Evolutionary conservation across 2,329 filamentous ascomycete genomes (phyloP), one percentile per base, ranked within the genome.

Genomic region (Knufia fluminis): DNA sequence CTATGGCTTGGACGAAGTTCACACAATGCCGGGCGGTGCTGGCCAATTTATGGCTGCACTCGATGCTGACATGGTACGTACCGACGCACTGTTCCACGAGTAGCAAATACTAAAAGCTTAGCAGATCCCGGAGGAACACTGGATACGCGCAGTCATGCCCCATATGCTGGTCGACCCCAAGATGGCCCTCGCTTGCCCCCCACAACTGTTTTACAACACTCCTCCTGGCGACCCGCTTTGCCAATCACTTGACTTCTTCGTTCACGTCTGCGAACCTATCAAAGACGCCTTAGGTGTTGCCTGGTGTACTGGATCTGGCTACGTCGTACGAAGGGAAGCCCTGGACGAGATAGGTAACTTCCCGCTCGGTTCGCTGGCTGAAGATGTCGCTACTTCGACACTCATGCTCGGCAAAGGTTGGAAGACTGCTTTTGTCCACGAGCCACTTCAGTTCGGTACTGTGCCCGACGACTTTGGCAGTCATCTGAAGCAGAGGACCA

Each of bases 21-120:
- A 68, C 14, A 59, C 64, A n/a, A 64, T 80, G 26, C 74, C 75
- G 1, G 76, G 75, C 16, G 77, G 77, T 20, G 68, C 75, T n/a
- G 69, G 70, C 35, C 69, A 76, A 57, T 82, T 71, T 61, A 76
- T 64, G 46, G 62, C 60, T 22, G 62, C 57, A 28, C 53, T 64
- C 24, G 62, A 64, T 51, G 62, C 60, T n/a, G 62, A 64, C 45
- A 63, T 64, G 62, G 42, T 45, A 45, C 17, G 42, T 32, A 16
- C n/a, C n/a, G n/a, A n/a, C n/a, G n/a, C n/a, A n/a, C n/a, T 19
- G 12, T 14, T 20, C n/a, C 42, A 3, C 79, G 77, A 14, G 76
- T 75, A 36, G 65, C 83, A 28, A 79, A 83, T 59, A 79, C 78
- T 45, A 19, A 45, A 16, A 36, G 3, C n/a, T n/a, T 14, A n/a